Percentiles rank a stretch among this genome's conserved stretches.
These are phyloP conservation scores for Luffa acutangula DNA, from an alignment of 306 rosid species.

Conservation along the genomic window DNA sequence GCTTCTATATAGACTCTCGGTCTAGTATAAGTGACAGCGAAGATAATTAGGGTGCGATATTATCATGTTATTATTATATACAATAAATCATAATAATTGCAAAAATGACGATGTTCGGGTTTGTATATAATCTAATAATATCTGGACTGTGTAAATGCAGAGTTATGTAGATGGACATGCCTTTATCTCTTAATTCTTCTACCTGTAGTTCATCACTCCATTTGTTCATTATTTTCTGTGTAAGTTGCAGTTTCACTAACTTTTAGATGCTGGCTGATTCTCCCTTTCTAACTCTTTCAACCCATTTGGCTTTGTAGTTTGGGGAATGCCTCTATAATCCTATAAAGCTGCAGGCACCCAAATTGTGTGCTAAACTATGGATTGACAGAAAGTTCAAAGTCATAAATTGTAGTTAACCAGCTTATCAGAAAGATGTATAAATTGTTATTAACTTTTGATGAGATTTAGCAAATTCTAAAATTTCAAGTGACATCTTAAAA, in stretches of 20 bases:
- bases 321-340: not conserved
- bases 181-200: not conserved
- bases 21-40: slow-evolving; percentile 57
- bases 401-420: not conserved
- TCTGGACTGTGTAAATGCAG: not conserved
- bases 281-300: not conserved
- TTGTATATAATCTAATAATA: not conserved
- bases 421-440: too few relatives aligned
- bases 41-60: slow-evolving; percentile 35
- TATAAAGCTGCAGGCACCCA: not conserved
- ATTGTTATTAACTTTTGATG: not conserved
- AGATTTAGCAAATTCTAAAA: not conserved
- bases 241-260: not conserved
- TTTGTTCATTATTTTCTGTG: not conserved
- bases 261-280: not conserved
- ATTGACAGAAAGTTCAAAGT: not conserved
- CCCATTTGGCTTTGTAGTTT: not conserved
- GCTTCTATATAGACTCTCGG: slow-evolving; percentile 44
- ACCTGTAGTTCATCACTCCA: not conserved
- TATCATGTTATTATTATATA: not conserved
- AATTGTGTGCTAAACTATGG: not conserved
- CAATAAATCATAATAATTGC: not conserved
- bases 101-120: not conserved
- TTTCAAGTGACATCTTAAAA: too few relatives aligned
- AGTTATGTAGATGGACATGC: not conserved